phyloP scores from a whole-genome alignment of 441 rosid genomes.

The Euphorbia corollata region DNA sequence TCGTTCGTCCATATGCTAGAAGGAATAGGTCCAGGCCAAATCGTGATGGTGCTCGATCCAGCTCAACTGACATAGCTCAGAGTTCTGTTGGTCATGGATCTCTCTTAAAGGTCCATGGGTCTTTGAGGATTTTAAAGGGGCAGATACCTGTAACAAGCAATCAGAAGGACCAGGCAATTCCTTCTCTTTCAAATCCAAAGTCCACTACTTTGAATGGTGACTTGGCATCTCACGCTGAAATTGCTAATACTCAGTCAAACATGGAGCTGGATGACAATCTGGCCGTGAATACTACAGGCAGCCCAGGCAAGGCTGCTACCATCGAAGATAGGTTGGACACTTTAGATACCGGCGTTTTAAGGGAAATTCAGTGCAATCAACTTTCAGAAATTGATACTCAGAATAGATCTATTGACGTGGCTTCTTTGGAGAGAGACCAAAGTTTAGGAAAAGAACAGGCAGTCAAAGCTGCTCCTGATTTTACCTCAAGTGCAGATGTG shows the following conservation, averaged over 20 bases:
- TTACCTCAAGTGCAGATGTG: slow-evolving; percentile 33
- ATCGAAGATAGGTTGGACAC: slow-evolving; percentile 41
- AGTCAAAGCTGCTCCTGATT: slow-evolving; percentile 35
- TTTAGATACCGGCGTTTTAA: slow-evolving; percentile 28
- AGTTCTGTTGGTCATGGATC: slow-evolving; percentile 67
- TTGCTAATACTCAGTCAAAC: slow-evolving; percentile 40
- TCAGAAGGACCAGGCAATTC: slow-evolving; percentile 47
- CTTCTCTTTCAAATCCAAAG: slow-evolving; percentile 37
- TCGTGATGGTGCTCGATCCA: slow-evolving; percentile 77
- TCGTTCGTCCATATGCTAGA: slow-evolving; percentile 95
- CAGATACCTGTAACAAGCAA: slow-evolving; percentile 45
- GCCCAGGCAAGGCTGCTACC: slow-evolving; percentile 31
- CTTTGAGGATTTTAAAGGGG: slow-evolving; percentile 52
- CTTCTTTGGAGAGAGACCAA: slow-evolving; percentile 33
- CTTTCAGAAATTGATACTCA: slow-evolving; percentile 31
- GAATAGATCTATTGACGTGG: slow-evolving; percentile 25
- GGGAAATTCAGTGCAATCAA: slow-evolving; percentile 30
- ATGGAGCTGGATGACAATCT: slow-evolving; percentile 44
- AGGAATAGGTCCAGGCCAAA: slow-evolving; percentile 84
- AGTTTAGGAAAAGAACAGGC: slow-evolving; percentile 38
- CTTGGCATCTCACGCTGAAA: slow-evolving; percentile 37
- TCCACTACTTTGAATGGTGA: slow-evolving; percentile 56
- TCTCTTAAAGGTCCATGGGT: slow-evolving; percentile 41
- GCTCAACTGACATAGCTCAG: slow-evolving; percentile 63
- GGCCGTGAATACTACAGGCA: slow-evolving; percentile 29